Evolutionary conservation across 331 rosid species (phyloP).

Genomic region (Rosa hybrid): DNA sequence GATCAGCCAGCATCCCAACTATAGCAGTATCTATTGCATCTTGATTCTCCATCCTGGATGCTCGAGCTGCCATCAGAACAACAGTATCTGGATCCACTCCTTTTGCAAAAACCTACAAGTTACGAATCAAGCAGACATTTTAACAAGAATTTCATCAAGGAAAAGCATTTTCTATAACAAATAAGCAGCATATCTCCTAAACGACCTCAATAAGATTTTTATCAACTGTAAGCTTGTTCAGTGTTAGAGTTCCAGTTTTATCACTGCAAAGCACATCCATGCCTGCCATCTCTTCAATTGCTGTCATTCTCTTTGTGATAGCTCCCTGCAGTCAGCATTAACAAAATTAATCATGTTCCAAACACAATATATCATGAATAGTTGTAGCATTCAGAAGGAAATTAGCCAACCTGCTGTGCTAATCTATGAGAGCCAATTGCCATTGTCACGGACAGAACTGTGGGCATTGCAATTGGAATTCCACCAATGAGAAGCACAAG

Average conservation of each 20-base stretch:
- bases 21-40: conserved; percentile 97
- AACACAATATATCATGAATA: conserved; percentile 14
- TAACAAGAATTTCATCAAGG: conserved; percentile 4
- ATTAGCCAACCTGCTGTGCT: conserved; percentile 78
- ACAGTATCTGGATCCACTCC: conserved; percentile 91
- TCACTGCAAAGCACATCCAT: conserved; percentile 99
- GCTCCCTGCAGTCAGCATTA: conserved; percentile 71
- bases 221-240: conserved; percentile 92
- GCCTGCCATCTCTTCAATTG: conserved; percentile 99
- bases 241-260: conserved; percentile 93
- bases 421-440: conserved; percentile 98
- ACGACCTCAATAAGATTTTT: conserved; percentile 89
- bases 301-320: conserved; percentile 98
- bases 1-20: conserved; percentile 97
- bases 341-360: conserved; percentile 10
- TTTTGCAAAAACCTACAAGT: conserved; percentile 73
- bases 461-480: conserved; percentile 99
- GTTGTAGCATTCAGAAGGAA: conserved; percentile 24
- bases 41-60: conserved; percentile 94
- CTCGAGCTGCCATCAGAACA: conserved; percentile 96
- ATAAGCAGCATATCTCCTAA: conserved; percentile 24
- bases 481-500: conserved; percentile 98
- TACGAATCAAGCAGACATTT: conserved; percentile 25
- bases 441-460: conserved; percentile 97
- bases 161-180: conserved; percentile 9